These are phyloP conservation scores for Erythrophleum ivorense DNA, from an alignment of 331 rosid genomes.

Conservation along the genomic window DNA sequence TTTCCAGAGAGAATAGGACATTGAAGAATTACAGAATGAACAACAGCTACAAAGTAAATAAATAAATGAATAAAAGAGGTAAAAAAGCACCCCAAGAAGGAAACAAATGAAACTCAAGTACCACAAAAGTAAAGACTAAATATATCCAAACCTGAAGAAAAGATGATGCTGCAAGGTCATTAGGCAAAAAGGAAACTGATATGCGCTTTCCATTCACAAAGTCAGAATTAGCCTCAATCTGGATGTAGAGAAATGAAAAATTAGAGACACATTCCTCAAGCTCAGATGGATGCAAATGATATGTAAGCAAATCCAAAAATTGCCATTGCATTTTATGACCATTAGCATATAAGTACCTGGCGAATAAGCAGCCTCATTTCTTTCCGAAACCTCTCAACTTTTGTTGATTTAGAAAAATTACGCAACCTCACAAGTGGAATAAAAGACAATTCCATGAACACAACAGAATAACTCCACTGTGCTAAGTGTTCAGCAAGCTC, in stretches of 20 bases:
- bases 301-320: slow-evolving; percentile 10
- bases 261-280: slow-evolving; percentile 39
- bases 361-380: slow-evolving; percentile 74
- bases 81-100: slow-evolving; percentile 26
- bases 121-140: slow-evolving; percentile 21
- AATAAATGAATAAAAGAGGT: slow-evolving; percentile 15
- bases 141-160: slow-evolving; percentile 77
- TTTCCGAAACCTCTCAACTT: slow-evolving; percentile 85
- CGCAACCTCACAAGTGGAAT: slow-evolving; percentile 82
- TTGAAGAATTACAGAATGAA: neutral
- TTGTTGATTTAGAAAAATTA: slow-evolving; percentile 76
- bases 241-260: slow-evolving; percentile 38
- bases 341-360: slow-evolving; percentile 60
- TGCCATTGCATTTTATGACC: slow-evolving; percentile 28
- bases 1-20: neutral
- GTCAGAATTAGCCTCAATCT: slow-evolving; percentile 77
- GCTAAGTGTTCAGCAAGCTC: slow-evolving; percentile 92
- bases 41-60: slow-evolving; percentile 7
- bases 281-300: slow-evolving; percentile 21
- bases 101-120: slow-evolving; percentile 25
- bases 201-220: slow-evolving; percentile 74
- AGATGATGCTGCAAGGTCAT: slow-evolving; percentile 62
- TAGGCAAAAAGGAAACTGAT: slow-evolving; percentile 72
- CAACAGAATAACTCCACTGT: slow-evolving; percentile 91
- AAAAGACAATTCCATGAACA: slow-evolving; percentile 84